Evolutionary conservation across 2,329 filamentous ascomycete genomes (phyloP), one percentile per base, ranked within the genome.

Genomic region (Ploettnerulaceae sp.): DNA sequence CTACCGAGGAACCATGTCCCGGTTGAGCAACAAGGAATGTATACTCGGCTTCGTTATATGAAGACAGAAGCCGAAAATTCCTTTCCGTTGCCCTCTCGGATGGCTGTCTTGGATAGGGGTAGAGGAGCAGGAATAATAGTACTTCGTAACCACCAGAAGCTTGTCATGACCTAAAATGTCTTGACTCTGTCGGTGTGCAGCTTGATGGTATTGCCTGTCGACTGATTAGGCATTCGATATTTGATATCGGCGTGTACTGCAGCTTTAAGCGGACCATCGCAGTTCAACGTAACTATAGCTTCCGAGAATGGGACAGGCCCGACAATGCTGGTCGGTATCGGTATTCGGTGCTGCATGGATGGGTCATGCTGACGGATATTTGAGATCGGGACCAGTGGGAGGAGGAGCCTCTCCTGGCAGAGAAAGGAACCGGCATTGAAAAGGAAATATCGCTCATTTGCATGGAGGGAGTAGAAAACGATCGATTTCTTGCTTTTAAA

Each of bases 401-500:
- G 28, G 4, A 17, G 11, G 7, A 3, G 17, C 29, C 31, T 14
- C 26, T 18, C 17, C 3, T 39, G 28, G 7, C 31, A 20, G 18
- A 33, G 18, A 15, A 29, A 12, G 26, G 24, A 34, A 28, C 15
- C 26, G 26, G 15, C 9, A 15, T 34, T 29, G 7, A 34, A 39
- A 38, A 38, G 34, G 38, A 28, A 37, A 43, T 15, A 43, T 48
- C 34, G 28, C 45, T 43, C 38, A 26, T 22, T 37, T 38, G 31
- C 39, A 17, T 17, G 33, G 20, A 21, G 25, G 31, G 18, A 21
- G 29, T 22, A 15, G n/a, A 28, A n/a, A 33, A 12, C 15, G 38
- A 42, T 29, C 25, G 45, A 48, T 48, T 28, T 38, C 9, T 26
- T 12, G 14, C 5, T 12, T 8, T 26, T 7, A 34, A 31, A 5